Percentiles rank a stretch among this genome's conserved stretches.
phyloP scores from a whole-genome alignment of 202 grass and related monocot genomes.

The Hordeum pubiflorum region DNA sequence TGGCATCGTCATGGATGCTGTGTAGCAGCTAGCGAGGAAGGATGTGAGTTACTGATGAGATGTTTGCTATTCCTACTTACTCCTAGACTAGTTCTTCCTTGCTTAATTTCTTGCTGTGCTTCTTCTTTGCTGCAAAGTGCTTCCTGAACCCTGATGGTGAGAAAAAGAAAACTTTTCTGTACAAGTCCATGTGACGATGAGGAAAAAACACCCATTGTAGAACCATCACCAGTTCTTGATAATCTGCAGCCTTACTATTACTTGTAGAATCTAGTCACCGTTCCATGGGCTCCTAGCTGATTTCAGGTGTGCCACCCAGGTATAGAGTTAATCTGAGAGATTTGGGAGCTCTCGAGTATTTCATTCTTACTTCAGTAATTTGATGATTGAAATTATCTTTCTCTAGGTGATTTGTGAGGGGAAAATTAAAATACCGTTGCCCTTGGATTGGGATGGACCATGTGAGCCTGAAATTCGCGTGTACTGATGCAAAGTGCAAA shows the following conservation, averaged over 20 bases:
- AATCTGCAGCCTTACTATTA: neutral
- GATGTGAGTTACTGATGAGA: slow-evolving; percentile 13
- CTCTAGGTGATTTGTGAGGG: neutral
- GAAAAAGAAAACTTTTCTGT: neutral
- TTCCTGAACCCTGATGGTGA: slow-evolving; percentile 18
- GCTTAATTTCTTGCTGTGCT: neutral
- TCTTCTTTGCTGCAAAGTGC: slow-evolving; percentile 11
- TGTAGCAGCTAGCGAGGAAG: neutral
- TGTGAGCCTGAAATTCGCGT: slow-evolving; percentile 30
- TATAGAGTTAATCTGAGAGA: slow-evolving; percentile 11
- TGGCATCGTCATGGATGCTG: neutral
- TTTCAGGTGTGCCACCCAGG: slow-evolving; percentile 10
- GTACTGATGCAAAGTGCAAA: slow-evolving; percentile 35
- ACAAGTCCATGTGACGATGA: neutral
- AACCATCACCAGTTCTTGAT: slow-evolving; percentile 1
- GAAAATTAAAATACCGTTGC: slow-evolving; percentile 6
- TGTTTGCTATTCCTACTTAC: neutral
- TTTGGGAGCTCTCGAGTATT: slow-evolving; percentile 2
- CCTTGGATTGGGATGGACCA: slow-evolving; percentile 5
- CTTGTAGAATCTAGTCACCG: neutral
- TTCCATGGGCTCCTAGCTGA: neutral
- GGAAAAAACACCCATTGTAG: neutral
- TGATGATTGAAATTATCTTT: neutral
- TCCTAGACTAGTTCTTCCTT: slow-evolving; percentile 14
- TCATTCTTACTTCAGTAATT: neutral